Evolutionary conservation across 1,139 yeast genomes (phyloP).

Genomic region (Eremothecium cymbalariae): DNA sequence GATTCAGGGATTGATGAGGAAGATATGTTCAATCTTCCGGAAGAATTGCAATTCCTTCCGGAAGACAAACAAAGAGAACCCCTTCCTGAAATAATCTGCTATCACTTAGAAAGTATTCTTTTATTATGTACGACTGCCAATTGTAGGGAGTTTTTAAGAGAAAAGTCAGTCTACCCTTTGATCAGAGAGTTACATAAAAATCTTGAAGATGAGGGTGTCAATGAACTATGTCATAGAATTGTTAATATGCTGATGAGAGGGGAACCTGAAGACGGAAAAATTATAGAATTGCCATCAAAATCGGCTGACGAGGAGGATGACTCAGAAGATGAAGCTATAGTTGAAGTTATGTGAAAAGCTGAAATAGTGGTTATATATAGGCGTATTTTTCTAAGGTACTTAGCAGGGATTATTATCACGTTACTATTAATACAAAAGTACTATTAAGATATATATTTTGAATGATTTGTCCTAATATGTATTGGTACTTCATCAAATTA

Average conservation of each 20-base stretch:
- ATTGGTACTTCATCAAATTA: too few relatives aligned
- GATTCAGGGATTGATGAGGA: constrained; percentile 61
- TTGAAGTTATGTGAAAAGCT: constrained; percentile 28
- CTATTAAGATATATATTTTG: too few relatives aligned
- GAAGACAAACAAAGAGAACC: constrained; percentile 76
- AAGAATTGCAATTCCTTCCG: constrained; percentile 73
- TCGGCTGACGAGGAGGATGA: constrained; percentile 32
- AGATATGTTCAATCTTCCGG: constrained; percentile 82
- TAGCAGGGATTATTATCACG: too few relatives aligned
- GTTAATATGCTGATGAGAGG: constrained; percentile 91
- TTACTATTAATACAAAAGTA: too few relatives aligned
- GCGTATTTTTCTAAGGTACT: too few relatives aligned
- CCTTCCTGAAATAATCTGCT: constrained; percentile 50
- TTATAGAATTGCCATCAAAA: constrained; percentile 45
- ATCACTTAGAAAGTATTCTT: constrained; percentile 69
- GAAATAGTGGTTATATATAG: too few relatives aligned
- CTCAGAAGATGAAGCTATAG: constrained; percentile 28
- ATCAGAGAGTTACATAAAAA: constrained; percentile 78
- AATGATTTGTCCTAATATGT: too few relatives aligned
- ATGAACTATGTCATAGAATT: constrained; percentile 61
- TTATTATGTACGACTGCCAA: constrained; percentile 66
- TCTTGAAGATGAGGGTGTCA: constrained; percentile 52
- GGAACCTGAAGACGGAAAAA: constrained; percentile 50
- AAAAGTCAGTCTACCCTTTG: constrained; percentile 72
- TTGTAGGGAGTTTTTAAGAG: constrained; percentile 68